These are phyloP conservation scores for Euphorbia schlechtendalii DNA, from an alignment of 441 rosid genomes.

Conservation along the genomic window DNA sequence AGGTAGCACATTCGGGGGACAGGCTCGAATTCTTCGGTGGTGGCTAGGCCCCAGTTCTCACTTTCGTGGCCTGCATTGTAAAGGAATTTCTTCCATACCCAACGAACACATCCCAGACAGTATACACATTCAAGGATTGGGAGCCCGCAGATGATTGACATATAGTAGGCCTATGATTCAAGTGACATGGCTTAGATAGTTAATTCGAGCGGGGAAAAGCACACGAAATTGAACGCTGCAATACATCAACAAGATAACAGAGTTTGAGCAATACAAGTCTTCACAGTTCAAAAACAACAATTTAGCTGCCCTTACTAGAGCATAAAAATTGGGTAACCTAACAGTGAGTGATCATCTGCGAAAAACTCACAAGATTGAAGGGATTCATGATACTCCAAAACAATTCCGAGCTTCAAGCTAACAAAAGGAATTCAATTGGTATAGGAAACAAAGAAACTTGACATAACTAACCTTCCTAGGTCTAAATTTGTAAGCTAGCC, in stretches of 20 bases:
- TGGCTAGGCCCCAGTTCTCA: constrained; percentile 78
- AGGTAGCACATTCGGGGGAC: constrained; percentile 72
- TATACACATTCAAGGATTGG: constrained; percentile 87
- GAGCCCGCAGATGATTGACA: constrained; percentile 79
- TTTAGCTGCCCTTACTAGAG: not conserved
- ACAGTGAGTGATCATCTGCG: too few species aligned
- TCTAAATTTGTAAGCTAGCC: too few species aligned
- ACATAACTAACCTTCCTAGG: too few species aligned
- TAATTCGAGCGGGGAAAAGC: not conserved
- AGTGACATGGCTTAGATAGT: not conserved
- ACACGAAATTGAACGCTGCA: not conserved
- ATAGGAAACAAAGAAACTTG: not conserved
- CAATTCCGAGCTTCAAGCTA: not conserved
- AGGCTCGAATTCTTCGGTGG: constrained; percentile 74
- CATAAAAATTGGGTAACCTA: too few species aligned
- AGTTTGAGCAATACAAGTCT: not conserved
- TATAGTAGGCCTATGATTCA: constrained; percentile 23
- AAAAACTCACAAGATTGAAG: not conserved
- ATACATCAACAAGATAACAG: not conserved
- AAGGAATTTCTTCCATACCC: constrained; percentile 89
- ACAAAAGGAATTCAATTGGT: not conserved
- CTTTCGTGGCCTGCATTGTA: constrained; percentile 86
- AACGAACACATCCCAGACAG: constrained; percentile 83
- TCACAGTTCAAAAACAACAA: not conserved
- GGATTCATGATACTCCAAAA: not conserved